A percentile compares a stretch with the other conserved stretches of the same genome.
Evolutionary conservation across 2,329 filamentous ascomycete species (phyloP).

Genomic region (Colletotrichum tanaceti): DNA sequence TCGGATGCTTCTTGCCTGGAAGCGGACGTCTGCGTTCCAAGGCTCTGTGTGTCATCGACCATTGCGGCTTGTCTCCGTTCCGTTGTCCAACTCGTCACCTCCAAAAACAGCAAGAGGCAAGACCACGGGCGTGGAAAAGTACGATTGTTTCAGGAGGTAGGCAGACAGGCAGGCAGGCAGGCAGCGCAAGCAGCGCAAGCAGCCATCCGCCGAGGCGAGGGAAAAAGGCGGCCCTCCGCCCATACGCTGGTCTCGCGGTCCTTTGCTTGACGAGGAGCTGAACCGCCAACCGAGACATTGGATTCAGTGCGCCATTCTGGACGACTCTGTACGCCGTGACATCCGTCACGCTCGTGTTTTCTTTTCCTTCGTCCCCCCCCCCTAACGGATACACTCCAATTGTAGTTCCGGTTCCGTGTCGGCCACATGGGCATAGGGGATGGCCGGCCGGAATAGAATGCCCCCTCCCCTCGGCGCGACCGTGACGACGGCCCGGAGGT

Average conservation of each 20-base stretch:
- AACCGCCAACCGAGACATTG: slow-evolving; percentile 30
- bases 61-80: background rate
- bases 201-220: background rate
- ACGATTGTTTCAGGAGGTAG: background rate
- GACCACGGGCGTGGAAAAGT: background rate
- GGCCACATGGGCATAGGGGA: background rate
- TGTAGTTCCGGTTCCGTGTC: background rate
- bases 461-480: background rate
- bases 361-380: background rate
- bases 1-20: background rate
- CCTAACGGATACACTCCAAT: background rate
- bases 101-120: background rate
- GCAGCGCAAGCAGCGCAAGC: background rate
- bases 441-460: background rate
- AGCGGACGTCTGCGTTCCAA: background rate
- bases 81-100: background rate
- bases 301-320: background rate
- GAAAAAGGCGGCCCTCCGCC: background rate
- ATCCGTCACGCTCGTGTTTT: background rate
- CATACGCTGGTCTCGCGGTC: background rate
- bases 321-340: slow-evolving; percentile 14
- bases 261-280: slow-evolving; percentile 8
- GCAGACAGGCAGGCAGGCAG: too few species aligned
- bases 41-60: background rate
- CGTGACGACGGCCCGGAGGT: background rate